phyloP scores from a whole-genome alignment of 2,329 filamentous ascomycete species.

The Cercospora sesami region DNA sequence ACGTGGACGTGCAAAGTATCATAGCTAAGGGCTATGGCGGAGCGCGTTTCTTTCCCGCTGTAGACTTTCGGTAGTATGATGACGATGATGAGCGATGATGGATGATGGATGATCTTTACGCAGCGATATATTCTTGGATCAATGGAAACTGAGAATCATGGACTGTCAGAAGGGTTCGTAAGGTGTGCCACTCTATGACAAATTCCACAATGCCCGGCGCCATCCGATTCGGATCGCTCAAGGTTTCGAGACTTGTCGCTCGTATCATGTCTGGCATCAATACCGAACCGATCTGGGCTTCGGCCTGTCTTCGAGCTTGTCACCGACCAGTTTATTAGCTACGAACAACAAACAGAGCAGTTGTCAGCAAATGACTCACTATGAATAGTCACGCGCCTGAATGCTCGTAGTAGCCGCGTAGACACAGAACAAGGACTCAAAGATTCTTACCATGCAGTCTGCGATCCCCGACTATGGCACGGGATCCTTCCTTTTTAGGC shows the following conservation, averaged over 20 bases:
- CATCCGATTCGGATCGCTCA: background rate
- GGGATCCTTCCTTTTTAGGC: background rate
- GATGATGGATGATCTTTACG: background rate
- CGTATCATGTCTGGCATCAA: background rate
- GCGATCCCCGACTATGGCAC: background rate
- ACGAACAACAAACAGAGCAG: background rate
- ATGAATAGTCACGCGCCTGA: background rate
- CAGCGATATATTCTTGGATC: background rate
- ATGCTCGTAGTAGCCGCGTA: background rate
- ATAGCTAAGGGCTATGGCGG: constrained; percentile 82
- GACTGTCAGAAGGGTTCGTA: background rate
- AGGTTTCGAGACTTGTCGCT: background rate
- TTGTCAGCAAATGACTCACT: background rate
- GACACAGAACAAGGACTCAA: background rate
- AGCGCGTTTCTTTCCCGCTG: constrained; percentile 67
- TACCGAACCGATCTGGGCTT: background rate
- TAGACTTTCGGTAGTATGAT: constrained; percentile 24
- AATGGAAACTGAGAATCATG: background rate
- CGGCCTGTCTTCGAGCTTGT: background rate
- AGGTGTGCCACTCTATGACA: background rate
- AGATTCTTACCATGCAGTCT: background rate
- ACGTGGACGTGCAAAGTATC: constrained; percentile 88
- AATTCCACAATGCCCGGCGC: background rate
- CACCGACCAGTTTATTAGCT: background rate
- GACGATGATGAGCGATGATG: background rate